Percentiles rank a stretch among this genome's conserved stretches.
These are phyloP conservation scores for Floccularia luteovirens DNA, from an alignment of 768 basidiomycete species.

Conservation along the genomic window DNA sequence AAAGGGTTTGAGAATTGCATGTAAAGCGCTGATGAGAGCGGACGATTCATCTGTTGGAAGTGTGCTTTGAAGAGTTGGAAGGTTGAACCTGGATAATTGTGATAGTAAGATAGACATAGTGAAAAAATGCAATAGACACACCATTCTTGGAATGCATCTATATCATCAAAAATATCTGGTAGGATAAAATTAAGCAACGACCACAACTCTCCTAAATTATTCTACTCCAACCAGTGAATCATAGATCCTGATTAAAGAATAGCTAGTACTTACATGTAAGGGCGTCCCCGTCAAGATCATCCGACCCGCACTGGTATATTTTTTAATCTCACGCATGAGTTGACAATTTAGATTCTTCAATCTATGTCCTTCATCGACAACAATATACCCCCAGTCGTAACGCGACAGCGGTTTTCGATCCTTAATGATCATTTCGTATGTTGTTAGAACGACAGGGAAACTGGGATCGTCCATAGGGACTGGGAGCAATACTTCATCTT, in stretches of 20 bases:
- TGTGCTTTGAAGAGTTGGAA: slow-evolving; percentile 52
- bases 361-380: slow-evolving; percentile 94
- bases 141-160: slow-evolving; percentile 90
- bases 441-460: slow-evolving; percentile 85
- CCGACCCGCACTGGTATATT: slow-evolving; percentile 74
- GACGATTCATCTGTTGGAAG: slow-evolving; percentile 53
- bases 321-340: slow-evolving; percentile 86
- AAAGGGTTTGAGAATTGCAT: slow-evolving; percentile 93
- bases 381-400: slow-evolving; percentile 85
- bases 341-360: slow-evolving; percentile 92
- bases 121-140: slow-evolving; percentile 18
- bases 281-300: slow-evolving; percentile 97
- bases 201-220: slow-evolving; percentile 94
- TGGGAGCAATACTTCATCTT: slow-evolving; percentile 1
- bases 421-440: slow-evolving; percentile 89
- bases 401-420: slow-evolving; percentile 55
- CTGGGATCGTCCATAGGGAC: slow-evolving; percentile 11
- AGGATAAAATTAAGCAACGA: slow-evolving; percentile 92
- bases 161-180: slow-evolving; percentile 87
- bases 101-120: background rate
- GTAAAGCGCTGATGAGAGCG: slow-evolving; percentile 70
- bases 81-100: slow-evolving; percentile 48
- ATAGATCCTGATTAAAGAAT: background rate
- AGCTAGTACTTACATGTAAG: slow-evolving; percentile 58
- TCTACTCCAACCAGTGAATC: slow-evolving; percentile 45